phyloP scores from a whole-genome alignment of 345 rosid species.

The Arabidopsis thaliana region DNA sequence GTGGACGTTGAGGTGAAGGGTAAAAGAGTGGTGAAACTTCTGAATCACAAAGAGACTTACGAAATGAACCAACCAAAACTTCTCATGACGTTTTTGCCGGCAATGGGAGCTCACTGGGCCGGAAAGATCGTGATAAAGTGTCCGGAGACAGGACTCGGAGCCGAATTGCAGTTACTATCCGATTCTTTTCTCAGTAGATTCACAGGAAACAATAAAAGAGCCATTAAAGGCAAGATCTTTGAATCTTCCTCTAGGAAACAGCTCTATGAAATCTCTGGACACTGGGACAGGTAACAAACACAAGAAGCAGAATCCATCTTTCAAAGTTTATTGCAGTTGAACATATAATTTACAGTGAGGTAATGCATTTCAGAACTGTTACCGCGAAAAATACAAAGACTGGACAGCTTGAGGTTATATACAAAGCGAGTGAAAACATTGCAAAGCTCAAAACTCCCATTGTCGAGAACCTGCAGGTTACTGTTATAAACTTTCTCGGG shows the following conservation, averaged over 20 bases:
- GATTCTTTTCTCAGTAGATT: conserved; percentile 50
- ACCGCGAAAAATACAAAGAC: conserved; percentile 56
- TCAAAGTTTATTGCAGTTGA: not conserved
- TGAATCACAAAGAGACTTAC: conserved; percentile 63
- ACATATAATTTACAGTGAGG: not conserved
- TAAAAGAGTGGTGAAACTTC: conserved; percentile 65
- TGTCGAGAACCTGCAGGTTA: conserved; percentile 67
- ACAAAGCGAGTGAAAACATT: conserved; percentile 62
- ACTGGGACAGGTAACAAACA: conserved; percentile 74
- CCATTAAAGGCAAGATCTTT: conserved; percentile 69
- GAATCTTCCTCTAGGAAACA: conserved; percentile 51
- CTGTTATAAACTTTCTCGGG: not conserved
- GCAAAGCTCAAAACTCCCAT: conserved; percentile 64
- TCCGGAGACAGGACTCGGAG: conserved; percentile 66
- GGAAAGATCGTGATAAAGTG: conserved; percentile 67
- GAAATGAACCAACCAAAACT: conserved; percentile 81
- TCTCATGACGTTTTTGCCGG: conserved; percentile 61
- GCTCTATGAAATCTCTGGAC: conserved; percentile 62
- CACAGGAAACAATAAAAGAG: conserved; percentile 52
- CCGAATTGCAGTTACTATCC: conserved; percentile 62
- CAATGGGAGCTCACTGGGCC: conserved; percentile 66
- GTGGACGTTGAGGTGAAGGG: conserved; percentile 75
- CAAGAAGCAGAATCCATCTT: not conserved
- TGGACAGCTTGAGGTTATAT: conserved; percentile 58
- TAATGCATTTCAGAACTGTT: conserved; percentile 56